These are phyloP conservation scores for Erysiphe neolycopersici DNA, from an alignment of 2,329 filamentous ascomycete species.

Conservation along the genomic window DNA sequence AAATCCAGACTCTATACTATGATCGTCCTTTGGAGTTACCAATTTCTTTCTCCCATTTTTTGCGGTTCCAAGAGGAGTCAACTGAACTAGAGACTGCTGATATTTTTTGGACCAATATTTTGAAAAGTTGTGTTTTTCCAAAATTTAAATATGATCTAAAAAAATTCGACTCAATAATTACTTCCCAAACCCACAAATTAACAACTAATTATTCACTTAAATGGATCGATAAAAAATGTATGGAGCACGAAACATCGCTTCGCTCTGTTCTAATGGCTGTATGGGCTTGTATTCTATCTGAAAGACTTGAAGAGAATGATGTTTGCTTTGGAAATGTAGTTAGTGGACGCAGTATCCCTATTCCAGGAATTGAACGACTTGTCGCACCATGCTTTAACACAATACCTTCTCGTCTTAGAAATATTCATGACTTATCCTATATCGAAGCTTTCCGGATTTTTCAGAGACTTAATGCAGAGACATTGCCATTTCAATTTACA, in stretches of 20 bases:
- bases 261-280: conserved; percentile 43
- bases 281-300: conserved; percentile 39
- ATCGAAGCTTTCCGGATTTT: conserved; percentile 12
- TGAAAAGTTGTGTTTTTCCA: conserved; percentile 23
- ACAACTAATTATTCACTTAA: conserved; percentile 4
- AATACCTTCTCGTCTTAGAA: conserved; percentile 38
- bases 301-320: conserved; percentile 29
- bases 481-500: conserved; percentile 45
- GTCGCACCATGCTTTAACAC: conserved; percentile 91
- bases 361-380: conserved; percentile 40
- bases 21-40: conserved; percentile 21
- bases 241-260: conserved; percentile 29
- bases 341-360: conserved; percentile 41
- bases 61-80: conserved; percentile 27
- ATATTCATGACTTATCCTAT: conserved; percentile 23
- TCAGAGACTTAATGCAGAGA: conserved; percentile 25
- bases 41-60: conserved; percentile 33
- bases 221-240: conserved; percentile 21
- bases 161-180: background rate
- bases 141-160: background rate
- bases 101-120: conserved; percentile 35
- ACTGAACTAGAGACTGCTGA: conserved; percentile 23
- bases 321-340: conserved; percentile 74
- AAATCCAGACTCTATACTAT: conserved; percentile 34
- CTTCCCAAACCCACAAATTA: conserved; percentile 3